Conservation (phyloP, 139 green algal species). For the Tetraselmis chui region DNA sequence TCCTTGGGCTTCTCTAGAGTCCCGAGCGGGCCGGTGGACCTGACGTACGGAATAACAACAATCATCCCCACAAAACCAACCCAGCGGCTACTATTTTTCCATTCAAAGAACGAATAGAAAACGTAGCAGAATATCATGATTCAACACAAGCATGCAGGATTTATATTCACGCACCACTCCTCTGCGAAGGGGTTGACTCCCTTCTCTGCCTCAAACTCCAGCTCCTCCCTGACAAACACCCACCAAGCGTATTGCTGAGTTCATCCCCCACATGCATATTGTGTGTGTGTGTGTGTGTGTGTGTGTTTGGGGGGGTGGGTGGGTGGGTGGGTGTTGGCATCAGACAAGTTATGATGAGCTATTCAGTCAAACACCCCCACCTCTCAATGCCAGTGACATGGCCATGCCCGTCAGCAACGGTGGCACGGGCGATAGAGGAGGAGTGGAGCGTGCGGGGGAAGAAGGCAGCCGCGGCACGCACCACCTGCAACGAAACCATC, state of each 20-base stretch:
- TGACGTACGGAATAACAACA: too few relatives aligned
- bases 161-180: not conserved
- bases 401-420: not conserved
- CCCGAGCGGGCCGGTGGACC: constrained; percentile 35
- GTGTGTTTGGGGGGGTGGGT: too few relatives aligned
- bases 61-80: too few relatives aligned
- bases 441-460: not conserved
- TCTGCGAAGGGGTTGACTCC: not conserved
- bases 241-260: too few relatives aligned
- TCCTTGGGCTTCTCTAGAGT: constrained; percentile 59
- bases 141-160: too few relatives aligned
- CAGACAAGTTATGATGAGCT: too few relatives aligned
- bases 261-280: too few relatives aligned
- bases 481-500: not conserved
- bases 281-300: too few relatives aligned
- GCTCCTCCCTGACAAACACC: not conserved
- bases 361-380: not conserved
- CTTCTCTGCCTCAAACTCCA: not conserved
- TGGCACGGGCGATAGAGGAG: not conserved
- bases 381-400: not conserved
- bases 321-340: too few relatives aligned
- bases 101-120: too few relatives aligned
- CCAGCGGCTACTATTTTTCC: too few relatives aligned
- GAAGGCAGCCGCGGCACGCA: not conserved
- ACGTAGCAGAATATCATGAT: too few relatives aligned